A percentile compares a stretch with the other conserved stretches of the same genome.
These are phyloP conservation scores for Kazachstania martiniae DNA, from an alignment of 805 yeast species.

Conservation along the genomic window DNA sequence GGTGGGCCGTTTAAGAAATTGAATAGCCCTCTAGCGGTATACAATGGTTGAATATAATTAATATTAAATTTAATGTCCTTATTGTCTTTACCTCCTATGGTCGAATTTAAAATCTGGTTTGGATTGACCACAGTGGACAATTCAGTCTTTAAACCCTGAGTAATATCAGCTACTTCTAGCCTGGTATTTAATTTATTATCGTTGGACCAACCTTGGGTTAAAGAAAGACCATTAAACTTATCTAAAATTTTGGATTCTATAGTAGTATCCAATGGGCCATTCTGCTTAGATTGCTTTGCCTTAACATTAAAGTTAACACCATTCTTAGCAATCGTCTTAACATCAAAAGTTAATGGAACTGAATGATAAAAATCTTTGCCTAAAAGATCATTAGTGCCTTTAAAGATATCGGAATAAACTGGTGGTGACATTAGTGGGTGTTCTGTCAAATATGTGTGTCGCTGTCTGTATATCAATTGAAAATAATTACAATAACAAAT, in stretches of 20 bases:
- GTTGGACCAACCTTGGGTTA: slow-evolving; percentile 97
- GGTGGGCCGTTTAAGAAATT: slow-evolving; percentile 87
- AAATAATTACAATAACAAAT: no score
- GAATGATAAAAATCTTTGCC: slow-evolving; percentile 88
- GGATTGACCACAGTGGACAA: slow-evolving; percentile 82
- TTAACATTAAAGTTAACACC: slow-evolving; percentile 91
- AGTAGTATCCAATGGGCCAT: slow-evolving; percentile 74
- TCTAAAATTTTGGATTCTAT: slow-evolving; percentile 88
- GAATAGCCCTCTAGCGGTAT: slow-evolving; percentile 89
- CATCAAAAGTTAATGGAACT: slow-evolving; percentile 78
- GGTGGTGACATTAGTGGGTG: slow-evolving; percentile 58
- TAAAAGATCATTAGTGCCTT: slow-evolving; percentile 82
- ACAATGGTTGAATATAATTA: slow-evolving; percentile 83
- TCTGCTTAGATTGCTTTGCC: slow-evolving; percentile 67
- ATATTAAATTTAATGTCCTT: slow-evolving; percentile 54
- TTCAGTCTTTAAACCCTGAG: slow-evolving; percentile 93
- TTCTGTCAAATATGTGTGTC: not conserved
- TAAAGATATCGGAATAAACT: slow-evolving; percentile 87
- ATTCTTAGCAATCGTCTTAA: slow-evolving; percentile 89
- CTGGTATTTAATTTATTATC: slow-evolving; percentile 76
- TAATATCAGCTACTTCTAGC: slow-evolving; percentile 75
- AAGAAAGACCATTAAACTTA: slow-evolving; percentile 81
- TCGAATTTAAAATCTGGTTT: slow-evolving; percentile 61
- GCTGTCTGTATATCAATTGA: no score
- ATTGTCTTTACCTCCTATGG: slow-evolving; percentile 21